Evolutionary conservation across 768 basidiomycete genomes (phyloP).

Genomic region (Sistotremastrum suecicum): DNA sequence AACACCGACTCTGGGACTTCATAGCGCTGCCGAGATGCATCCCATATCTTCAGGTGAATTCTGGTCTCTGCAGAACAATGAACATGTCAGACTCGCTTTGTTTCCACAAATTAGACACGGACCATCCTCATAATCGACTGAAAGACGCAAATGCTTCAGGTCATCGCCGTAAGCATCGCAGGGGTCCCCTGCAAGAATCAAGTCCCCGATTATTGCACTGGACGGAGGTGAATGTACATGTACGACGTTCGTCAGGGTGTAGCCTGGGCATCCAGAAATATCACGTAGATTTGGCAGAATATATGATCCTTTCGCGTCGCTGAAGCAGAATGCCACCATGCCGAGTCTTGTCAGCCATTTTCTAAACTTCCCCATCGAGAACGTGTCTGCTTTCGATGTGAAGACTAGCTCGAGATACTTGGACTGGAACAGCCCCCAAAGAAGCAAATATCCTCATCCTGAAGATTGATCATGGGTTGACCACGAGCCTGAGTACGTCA

Average conservation of each 20-base stretch:
- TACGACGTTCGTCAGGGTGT: slow-evolving; percentile 32
- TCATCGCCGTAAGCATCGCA: slow-evolving; percentile 52
- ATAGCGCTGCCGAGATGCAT: slow-evolving; percentile 34
- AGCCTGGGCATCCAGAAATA: slow-evolving; percentile 33
- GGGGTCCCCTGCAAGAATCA: slow-evolving; percentile 34
- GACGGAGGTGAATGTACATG: slow-evolving; percentile 12
- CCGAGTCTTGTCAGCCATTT: too few species aligned
- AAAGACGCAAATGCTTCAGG: slow-evolving; percentile 29
- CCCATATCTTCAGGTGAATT: slow-evolving; percentile 51
- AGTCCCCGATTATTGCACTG: slow-evolving; percentile 32
- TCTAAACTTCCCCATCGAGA: too few species aligned
- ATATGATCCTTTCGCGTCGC: too few species aligned
- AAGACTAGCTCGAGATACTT: too few species aligned
- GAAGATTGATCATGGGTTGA: too few species aligned
- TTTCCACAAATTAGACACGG: slow-evolving; percentile 5
- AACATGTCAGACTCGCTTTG: background rate
- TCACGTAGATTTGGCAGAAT: too few species aligned
- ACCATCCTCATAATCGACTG: slow-evolving; percentile 49
- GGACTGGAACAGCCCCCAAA: too few species aligned
- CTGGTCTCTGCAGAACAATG: slow-evolving; percentile 26
- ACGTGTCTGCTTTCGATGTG: too few species aligned
- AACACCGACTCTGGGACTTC: slow-evolving; percentile 52
- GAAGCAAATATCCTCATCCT: too few species aligned
- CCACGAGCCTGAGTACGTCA: too few species aligned
- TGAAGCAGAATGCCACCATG: too few species aligned